phyloP scores from a whole-genome alignment of 768 basidiomycete genomes.

The Tephrocybe sp. region DNA sequence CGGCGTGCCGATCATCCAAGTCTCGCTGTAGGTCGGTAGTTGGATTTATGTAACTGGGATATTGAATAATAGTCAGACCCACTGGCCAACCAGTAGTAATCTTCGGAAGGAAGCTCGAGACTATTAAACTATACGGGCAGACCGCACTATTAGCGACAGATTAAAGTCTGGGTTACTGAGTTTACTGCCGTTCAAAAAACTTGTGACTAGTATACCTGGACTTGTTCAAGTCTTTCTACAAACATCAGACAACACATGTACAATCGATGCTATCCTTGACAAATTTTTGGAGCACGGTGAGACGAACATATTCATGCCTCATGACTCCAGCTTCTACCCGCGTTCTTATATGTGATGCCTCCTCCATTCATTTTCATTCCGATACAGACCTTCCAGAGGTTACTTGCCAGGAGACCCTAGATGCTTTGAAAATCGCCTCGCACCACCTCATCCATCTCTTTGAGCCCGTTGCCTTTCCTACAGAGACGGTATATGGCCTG shows the following conservation, averaged over 20 bases:
- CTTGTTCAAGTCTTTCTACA: constrained; percentile 1
- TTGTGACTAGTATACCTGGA: too few relatives aligned
- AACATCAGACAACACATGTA: constrained; percentile 15
- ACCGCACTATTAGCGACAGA: too few relatives aligned
- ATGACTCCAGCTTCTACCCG: constrained; percentile 25
- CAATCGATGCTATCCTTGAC: constrained; percentile 19
- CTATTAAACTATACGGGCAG: too few relatives aligned
- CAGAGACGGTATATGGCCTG: constrained; percentile 99
- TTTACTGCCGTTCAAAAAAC: too few relatives aligned
- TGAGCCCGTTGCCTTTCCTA: constrained; percentile 84
- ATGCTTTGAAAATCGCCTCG: constrained; percentile 56
- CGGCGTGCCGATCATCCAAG: too few relatives aligned
- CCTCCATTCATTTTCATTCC: constrained; percentile 55
- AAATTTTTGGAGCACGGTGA: constrained; percentile 28
- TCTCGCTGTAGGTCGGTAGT: too few relatives aligned
- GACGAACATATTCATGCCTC: constrained; percentile 26
- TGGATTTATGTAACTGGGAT: too few relatives aligned
- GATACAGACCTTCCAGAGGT: constrained; percentile 47
- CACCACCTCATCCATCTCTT: constrained; percentile 47
- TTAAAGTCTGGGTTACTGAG: too few relatives aligned
- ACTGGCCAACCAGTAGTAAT: too few relatives aligned
- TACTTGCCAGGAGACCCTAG: constrained; percentile 47
- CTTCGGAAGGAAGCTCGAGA: too few relatives aligned
- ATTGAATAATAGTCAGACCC: too few relatives aligned
- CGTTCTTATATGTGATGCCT: constrained; percentile 63